Evolutionary conservation across 108 stramenopile species (phyloP), one percentile per base, ranked within the genome.

Genomic region (Mediolabrus comicus): DNA sequence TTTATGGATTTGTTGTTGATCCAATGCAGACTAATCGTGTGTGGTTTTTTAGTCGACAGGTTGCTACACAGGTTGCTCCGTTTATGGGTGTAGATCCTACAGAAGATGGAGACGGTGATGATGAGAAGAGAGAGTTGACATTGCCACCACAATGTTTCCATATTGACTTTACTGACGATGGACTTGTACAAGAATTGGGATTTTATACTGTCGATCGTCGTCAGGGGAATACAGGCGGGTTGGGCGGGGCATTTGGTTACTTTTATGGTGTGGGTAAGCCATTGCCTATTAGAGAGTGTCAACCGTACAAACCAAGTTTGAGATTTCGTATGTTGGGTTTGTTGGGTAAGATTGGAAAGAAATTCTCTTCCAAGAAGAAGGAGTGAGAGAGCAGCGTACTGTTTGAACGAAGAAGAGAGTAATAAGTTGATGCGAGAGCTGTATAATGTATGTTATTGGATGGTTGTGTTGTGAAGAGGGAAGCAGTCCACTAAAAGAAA

Each of bases 221-320:
- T 13, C 79, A 81, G 46, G 91, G 91, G 16, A 89, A 92, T 78
- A 92, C 91, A 35, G 88, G 88, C 36, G 91, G 91, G 13, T 62
- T 92, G 34, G 88, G 91, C 17, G 91, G 91, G 25, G 85, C 83
- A 5, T 92, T 89, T 72, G 91, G 82, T 12, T 85, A 79, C 57
- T 75, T 92, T 34, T 87, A 83, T 60, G 91, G 80, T 11, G 83
- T 89, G 13, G 91, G 91, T 3, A 81, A 83, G 66, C 74, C 86
- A 17, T 61, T 88, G 28, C 87, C 87, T 13, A 75, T 92, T 53
- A 83, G 83, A 12, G 91, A 92, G 75, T 72, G 76, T 43, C 80
- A 78, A 49, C 91, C 91, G 1, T 92, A 83, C 74, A 83, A 86
- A 53, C 79, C 68, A 8, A 81, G 79, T 0, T 77, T 73, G 22